These are phyloP conservation scores for Colletotrichum higginsianum DNA, from an alignment of 2,329 filamentous ascomycete species.

Conservation along the genomic window DNA sequence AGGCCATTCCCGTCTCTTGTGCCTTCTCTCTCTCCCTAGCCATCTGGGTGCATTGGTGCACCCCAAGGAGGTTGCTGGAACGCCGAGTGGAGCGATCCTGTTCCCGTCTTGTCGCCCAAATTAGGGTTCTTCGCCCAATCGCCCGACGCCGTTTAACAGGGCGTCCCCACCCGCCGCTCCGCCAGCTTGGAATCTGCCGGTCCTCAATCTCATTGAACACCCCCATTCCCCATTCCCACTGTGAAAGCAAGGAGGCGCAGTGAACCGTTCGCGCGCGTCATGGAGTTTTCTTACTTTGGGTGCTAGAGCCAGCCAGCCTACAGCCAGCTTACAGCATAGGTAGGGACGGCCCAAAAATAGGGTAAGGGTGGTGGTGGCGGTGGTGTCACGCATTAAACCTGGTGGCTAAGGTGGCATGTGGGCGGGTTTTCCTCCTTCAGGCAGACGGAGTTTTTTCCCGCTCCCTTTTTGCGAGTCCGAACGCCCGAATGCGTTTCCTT, in stretches of 20 bases:
- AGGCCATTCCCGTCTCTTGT: neutral
- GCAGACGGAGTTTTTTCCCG: constrained; percentile 3
- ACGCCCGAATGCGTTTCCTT: neutral
- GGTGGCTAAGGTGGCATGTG: constrained; percentile 29
- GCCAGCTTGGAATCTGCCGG: constrained; percentile 32
- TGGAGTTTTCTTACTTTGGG: constrained; percentile 5
- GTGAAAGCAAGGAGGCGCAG: constrained; percentile 41
- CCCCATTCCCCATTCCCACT: constrained; percentile 15
- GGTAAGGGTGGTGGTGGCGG: neutral
- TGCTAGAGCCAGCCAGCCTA: too few species aligned
- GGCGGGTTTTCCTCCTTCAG: constrained; percentile 9
- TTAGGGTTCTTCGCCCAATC: constrained; percentile 28
- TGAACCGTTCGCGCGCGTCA: constrained; percentile 24
- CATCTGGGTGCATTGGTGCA: constrained; percentile 27
- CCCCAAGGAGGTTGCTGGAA: constrained; percentile 32
- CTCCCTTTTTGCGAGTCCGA: constrained; percentile 5
- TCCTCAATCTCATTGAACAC: neutral
- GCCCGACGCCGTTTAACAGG: constrained; percentile 24
- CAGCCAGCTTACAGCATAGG: too few species aligned
- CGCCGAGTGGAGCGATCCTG: constrained; percentile 26
- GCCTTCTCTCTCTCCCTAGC: constrained; percentile 26
- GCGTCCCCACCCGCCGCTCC: constrained; percentile 22
- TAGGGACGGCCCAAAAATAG: constrained; percentile 5
- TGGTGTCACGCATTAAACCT: constrained; percentile 11
- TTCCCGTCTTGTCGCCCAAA: constrained; percentile 12